Base-by-base conservation (phyloP, 2,329 filamentous ascomycete genomes). In the Claviceps sp. region DNA sequence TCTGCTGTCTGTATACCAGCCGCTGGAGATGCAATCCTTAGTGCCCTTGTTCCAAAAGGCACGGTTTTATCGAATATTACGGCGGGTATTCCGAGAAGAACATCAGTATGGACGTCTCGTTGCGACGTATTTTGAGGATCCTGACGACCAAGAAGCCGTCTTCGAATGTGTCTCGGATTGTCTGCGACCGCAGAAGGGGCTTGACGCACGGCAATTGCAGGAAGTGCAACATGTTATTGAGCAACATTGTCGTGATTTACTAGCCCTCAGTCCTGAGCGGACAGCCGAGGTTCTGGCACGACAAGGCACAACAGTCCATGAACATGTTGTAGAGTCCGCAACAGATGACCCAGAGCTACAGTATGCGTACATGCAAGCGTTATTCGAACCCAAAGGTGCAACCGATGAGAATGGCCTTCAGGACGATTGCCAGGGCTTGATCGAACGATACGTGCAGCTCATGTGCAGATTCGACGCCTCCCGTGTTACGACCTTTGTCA, bases 1-100 rank as follows among this genome's bases (percentile, higher is more conserved):
- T 64, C 72, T 98, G 1, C 74, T 98, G 20, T 97, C 94, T 0
- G 81, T 93, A 5, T 96, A 97, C 63, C 89, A 93, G 51, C 93
- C 94, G 16, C 82, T 91, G 3, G 86, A 95, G 62, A 75, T 93
- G 54, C 75, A 82, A 36, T 75, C 75, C 9, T 71, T 97, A 59
- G 84, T 97, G 54, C 82, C 87, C 0, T 69, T 87, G 0, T 87
- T 97, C 59, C 80, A 82, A 58, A 74, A 82, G 55, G 91, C 93
- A 1, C 79, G 82, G 0, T 98, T 97, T 65, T 94, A 86, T 64
- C 83, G 93, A 47, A 91, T 98, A 29, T 68, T 98, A 50, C 98
- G 98, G 69, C 83, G 87, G 14, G 85, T 88, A 9, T 95, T 94
- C 66, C 85, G 82, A 58, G 73, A 77, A 5, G 88, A 95, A 58